These are phyloP conservation scores for Mycena rosella DNA, from an alignment of 768 basidiomycete species.

Conservation along the genomic window DNA sequence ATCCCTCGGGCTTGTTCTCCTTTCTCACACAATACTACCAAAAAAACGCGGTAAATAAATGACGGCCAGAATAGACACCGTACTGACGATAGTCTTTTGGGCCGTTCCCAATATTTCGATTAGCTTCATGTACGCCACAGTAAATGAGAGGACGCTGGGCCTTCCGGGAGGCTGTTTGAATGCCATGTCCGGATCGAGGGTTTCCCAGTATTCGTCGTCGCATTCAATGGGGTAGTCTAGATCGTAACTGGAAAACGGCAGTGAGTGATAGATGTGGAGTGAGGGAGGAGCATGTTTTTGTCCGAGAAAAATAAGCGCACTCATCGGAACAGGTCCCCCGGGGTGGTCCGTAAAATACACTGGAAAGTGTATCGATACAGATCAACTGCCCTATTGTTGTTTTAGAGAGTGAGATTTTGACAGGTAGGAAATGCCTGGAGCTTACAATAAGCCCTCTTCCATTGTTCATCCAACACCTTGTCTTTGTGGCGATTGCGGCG, in stretches of 20 bases:
- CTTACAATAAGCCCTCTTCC: conserved; percentile 67
- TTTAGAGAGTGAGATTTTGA: no score
- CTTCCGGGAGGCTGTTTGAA: no score
- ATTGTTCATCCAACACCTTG: conserved; percentile 59
- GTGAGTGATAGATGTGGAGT: no score
- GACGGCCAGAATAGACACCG: background rate
- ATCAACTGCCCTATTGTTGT: no score
- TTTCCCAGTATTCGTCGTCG: no score
- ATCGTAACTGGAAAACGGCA: conserved; percentile 54
- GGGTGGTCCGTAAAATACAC: conserved; percentile 65
- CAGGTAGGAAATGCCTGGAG: conserved; percentile 33
- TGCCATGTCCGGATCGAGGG: no score
- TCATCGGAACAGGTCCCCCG: conserved; percentile 69
- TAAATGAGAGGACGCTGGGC: no score
- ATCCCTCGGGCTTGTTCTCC: conserved; percentile 46
- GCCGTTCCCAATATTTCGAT: conserved; percentile 72
- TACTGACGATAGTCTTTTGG: conserved; percentile 68
- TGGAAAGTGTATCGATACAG: conserved; percentile 40
- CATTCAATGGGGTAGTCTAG: no score
- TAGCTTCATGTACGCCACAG: no score
- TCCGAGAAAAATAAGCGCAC: conserved; percentile 49
- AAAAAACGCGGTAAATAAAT: conserved; percentile 29
- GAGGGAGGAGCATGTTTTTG: no score
- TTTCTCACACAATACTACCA: conserved; percentile 69
- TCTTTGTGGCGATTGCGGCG: conserved; percentile 48